A percentile compares a stretch with the other conserved stretches of the same genome.
Conservation (phyloP, 176 grass and related monocot species). For the Phoenix dactylifera region DNA sequence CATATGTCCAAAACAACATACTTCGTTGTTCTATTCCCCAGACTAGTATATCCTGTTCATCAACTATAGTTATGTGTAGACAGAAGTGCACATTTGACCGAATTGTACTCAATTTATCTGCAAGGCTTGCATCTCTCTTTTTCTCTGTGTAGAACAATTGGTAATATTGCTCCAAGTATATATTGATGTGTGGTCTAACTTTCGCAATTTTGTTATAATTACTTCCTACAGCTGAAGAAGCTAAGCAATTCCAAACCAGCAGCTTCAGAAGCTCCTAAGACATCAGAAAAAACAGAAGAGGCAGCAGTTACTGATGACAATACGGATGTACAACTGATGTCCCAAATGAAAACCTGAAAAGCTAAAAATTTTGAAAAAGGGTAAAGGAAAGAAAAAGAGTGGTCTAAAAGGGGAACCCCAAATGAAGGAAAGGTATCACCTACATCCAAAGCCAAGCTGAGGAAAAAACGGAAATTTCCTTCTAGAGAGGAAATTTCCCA, state of each 20-base stretch:
- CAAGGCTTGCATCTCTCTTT: no score
- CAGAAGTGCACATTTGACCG: no score
- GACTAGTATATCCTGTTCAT: no score
- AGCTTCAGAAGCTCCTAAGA: slow-evolving; percentile 31
- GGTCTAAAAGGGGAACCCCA: slow-evolving; percentile 8
- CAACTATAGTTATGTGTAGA: no score
- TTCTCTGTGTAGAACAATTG: no score
- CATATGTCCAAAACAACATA: no score
- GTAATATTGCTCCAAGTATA: no score
- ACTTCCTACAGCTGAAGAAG: slow-evolving; percentile 71
- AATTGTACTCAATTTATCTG: no score
- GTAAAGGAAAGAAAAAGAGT: slow-evolving; percentile 26
- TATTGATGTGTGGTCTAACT: no score
- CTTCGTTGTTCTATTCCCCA: no score
- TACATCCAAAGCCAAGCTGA: background rate
- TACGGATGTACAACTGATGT: slow-evolving; percentile 25
- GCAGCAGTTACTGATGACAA: slow-evolving; percentile 17
- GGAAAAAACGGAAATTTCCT: slow-evolving; percentile 6
- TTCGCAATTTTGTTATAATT: background rate
- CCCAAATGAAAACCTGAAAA: slow-evolving; percentile 15
- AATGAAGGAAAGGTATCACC: slow-evolving; percentile 2
- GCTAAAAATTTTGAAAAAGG: slow-evolving; percentile 26
- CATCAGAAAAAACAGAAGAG: slow-evolving; percentile 25
- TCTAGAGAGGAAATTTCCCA: background rate
- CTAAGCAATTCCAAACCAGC: slow-evolving; percentile 61